Conservation (phyloP, 2,329 filamentous ascomycete genomes). For the Diaporthe sp. region DNA sequence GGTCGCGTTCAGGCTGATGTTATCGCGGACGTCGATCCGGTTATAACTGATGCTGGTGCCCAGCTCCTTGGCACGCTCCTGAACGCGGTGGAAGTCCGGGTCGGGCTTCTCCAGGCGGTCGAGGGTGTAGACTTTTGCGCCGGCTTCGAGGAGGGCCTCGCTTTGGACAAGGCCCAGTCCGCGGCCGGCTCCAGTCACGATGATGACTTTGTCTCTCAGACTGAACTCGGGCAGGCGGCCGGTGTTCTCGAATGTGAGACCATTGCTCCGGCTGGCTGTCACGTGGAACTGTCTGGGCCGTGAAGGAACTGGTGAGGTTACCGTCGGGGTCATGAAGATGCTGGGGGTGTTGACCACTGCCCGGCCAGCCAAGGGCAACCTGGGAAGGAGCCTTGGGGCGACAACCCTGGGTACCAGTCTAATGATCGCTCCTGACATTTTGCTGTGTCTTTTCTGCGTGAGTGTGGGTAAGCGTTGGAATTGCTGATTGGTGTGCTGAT, state of each 20-base stretch:
- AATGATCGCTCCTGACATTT: slow-evolving; percentile 36
- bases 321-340: background rate
- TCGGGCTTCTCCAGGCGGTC: slow-evolving; percentile 72
- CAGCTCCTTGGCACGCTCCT: slow-evolving; percentile 75
- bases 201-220: slow-evolving; percentile 79
- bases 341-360: background rate
- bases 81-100: slow-evolving; percentile 73
- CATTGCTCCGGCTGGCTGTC: slow-evolving; percentile 8
- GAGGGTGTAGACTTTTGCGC: slow-evolving; percentile 77
- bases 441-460: background rate
- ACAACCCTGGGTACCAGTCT: slow-evolving; percentile 11
- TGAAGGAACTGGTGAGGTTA: background rate
- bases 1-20: slow-evolving; percentile 74
- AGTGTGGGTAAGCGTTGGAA: no score
- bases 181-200: slow-evolving; percentile 83
- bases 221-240: slow-evolving; percentile 78
- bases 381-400: slow-evolving; percentile 8
- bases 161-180: slow-evolving; percentile 84
- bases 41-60: slow-evolving; percentile 80
- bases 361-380: slow-evolving; percentile 5
- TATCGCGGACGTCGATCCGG: slow-evolving; percentile 84
- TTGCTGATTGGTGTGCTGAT: background rate
- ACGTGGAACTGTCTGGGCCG: slow-evolving; percentile 28
- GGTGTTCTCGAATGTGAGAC: slow-evolving; percentile 33
- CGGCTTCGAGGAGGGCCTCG: slow-evolving; percentile 84